Evolutionary conservation across 768 basidiomycete species (phyloP).

Genomic region (Lactarius akahatsu): DNA sequence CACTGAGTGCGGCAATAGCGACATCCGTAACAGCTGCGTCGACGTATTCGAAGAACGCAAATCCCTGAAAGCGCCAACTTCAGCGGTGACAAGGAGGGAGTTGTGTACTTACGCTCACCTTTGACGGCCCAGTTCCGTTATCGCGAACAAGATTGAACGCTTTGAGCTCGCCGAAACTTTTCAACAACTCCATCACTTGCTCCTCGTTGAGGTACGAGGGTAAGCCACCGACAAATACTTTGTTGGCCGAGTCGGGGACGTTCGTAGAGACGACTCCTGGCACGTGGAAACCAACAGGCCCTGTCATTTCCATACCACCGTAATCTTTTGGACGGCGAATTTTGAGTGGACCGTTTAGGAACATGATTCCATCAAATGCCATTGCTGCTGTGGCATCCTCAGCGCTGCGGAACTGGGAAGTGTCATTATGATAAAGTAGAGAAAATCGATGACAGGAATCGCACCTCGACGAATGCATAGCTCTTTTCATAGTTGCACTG

Average conservation of each 20-base stretch:
- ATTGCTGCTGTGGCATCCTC: constrained; percentile 96
- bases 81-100: neutral
- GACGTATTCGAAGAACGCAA: constrained; percentile 98
- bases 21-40: constrained; percentile 88
- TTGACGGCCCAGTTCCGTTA: constrained; percentile 82
- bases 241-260: constrained; percentile 96
- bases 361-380: constrained; percentile 97
- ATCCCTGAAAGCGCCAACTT: constrained; percentile 59
- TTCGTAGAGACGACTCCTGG: constrained; percentile 96
- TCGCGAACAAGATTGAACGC: constrained; percentile 98
- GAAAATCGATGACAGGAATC: constrained; percentile 29
- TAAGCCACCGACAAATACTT: constrained; percentile 94
- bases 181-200: constrained; percentile 96
- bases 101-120: constrained; percentile 48
- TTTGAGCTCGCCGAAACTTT: constrained; percentile 95
- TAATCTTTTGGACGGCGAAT: constrained; percentile 98
- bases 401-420: constrained; percentile 85
- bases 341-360: constrained; percentile 92
- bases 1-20: constrained; percentile 93
- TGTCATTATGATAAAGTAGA: constrained; percentile 15
- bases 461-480: constrained; percentile 96
- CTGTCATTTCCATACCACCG: constrained; percentile 62
- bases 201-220: constrained; percentile 97
- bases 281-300: constrained; percentile 66
- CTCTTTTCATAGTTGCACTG: constrained; percentile 99